Conservation (phyloP, 805 yeast genomes). For the Crinitomyces ghanaensis region DNA sequence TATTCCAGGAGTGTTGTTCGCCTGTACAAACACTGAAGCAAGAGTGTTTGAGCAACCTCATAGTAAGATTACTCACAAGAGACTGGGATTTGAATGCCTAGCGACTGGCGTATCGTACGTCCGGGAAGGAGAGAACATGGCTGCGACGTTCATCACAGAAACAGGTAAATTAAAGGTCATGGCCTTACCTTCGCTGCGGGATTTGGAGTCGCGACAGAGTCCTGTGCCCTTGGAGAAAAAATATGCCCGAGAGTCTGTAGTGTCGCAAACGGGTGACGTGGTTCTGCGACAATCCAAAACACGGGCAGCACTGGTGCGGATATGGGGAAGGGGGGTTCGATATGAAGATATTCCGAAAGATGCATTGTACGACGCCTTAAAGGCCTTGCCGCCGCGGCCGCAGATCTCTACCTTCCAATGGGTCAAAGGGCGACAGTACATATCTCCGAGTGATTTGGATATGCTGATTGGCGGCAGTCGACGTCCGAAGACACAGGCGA, state of each 20-base stretch:
- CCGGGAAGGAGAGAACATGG: constrained; percentile 34
- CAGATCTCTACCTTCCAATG: constrained; percentile 59
- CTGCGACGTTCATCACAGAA: constrained; percentile 14
- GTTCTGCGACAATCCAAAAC: constrained; percentile 43
- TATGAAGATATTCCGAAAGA: constrained; percentile 33
- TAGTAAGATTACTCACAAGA: constrained; percentile 51
- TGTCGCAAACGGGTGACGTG: constrained; percentile 32
- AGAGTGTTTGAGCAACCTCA: constrained; percentile 51
- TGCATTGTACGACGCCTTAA: constrained; percentile 55
- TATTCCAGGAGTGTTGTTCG: constrained; percentile 51
- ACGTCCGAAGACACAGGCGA: constrained; percentile 44
- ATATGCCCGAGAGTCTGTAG: constrained; percentile 32
- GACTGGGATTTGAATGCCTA: constrained; percentile 40
- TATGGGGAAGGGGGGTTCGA: constrained; percentile 34
- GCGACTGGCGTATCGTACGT: constrained; percentile 42
- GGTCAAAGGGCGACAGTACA: constrained; percentile 66
- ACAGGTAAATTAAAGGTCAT: constrained; percentile 22
- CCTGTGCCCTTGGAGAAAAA: constrained; percentile 33
- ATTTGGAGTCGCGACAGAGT: constrained; percentile 37
- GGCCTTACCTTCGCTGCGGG: constrained; percentile 54
- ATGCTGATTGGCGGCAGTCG: constrained; percentile 61
- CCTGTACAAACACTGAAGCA: constrained; percentile 47
- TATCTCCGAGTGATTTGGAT: constrained; percentile 54
- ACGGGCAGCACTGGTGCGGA: constrained; percentile 41
- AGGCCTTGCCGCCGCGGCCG: constrained; percentile 70